Percentiles rank a stretch among this genome's conserved stretches.
phyloP scores from a whole-genome alignment of 768 basidiomycete species.

The Mycena haematopus region DNA sequence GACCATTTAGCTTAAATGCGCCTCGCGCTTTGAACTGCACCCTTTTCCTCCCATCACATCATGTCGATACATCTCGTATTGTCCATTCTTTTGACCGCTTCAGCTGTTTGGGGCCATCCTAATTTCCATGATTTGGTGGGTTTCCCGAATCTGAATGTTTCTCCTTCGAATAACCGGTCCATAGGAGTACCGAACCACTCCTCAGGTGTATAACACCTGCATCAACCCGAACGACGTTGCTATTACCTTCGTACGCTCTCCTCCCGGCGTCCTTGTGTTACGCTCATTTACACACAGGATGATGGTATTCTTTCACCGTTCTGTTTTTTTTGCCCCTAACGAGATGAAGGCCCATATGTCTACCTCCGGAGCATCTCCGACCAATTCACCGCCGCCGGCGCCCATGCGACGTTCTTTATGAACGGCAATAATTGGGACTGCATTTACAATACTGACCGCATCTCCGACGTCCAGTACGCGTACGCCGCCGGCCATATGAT shows the following conservation, averaged over 20 bases:
- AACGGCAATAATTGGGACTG: background rate
- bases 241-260: background rate
- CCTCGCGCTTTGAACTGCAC: background rate
- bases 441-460: background rate
- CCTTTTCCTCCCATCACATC: background rate
- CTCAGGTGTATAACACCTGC: background rate
- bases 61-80: conserved; percentile 1
- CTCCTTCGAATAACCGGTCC: too few species aligned
- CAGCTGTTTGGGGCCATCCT: background rate
- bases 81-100: conserved; percentile 2
- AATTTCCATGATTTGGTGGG: background rate
- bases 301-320: background rate
- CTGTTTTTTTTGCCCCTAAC: background rate
- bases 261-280: background rate
- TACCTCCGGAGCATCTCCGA: background rate
- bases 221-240: conserved; percentile 6
- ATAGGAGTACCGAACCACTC: background rate
- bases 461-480: background rate
- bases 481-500: background rate
- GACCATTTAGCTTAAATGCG: background rate
- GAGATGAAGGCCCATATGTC: background rate
- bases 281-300: background rate
- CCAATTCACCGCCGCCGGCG: background rate
- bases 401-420: background rate
- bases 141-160: background rate